Percentiles rank a stretch among this genome's conserved stretches.
phyloP scores from a whole-genome alignment of 1,284 basidiomycete species.

The Fomitopsis betulina region DNA sequence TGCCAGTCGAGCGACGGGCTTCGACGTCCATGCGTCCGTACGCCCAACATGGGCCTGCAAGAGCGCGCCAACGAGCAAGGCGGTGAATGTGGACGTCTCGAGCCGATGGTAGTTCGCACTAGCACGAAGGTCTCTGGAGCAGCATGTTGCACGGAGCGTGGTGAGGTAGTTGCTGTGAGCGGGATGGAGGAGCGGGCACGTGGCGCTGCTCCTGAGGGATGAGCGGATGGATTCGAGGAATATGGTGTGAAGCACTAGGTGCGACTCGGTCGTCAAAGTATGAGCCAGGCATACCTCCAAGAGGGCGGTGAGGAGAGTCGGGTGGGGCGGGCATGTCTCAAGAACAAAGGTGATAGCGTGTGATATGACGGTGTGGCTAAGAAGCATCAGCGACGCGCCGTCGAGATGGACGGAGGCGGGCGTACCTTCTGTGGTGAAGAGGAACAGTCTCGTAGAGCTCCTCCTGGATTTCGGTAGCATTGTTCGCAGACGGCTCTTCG shows the following conservation, averaged over 20 bases:
- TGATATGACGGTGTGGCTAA: slow-evolving; percentile 42
- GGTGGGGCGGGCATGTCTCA: slow-evolving; percentile 37
- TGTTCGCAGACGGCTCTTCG: slow-evolving; percentile 21
- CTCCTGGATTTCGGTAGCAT: slow-evolving; percentile 31
- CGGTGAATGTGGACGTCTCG: slow-evolving; percentile 20
- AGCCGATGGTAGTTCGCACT: slow-evolving; percentile 9
- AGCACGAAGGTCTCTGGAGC: slow-evolving; percentile 1
- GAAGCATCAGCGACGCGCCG: not conserved
- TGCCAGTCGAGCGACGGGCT: slow-evolving; percentile 32
- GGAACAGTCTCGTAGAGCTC: slow-evolving; percentile 49
- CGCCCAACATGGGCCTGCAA: slow-evolving; percentile 7
- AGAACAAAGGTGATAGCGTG: slow-evolving; percentile 48
- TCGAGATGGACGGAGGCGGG: not conserved
- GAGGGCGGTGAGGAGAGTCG: slow-evolving; percentile 41
- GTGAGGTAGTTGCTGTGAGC: slow-evolving; percentile 38
- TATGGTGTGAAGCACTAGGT: slow-evolving; percentile 33
- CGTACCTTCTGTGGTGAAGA: slow-evolving; percentile 42
- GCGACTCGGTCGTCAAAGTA: slow-evolving; percentile 38
- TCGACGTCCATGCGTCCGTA: slow-evolving; percentile 35
- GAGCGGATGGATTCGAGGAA: slow-evolving; percentile 31
- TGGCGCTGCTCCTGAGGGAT: slow-evolving; percentile 12
- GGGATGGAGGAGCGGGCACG: slow-evolving; percentile 26
- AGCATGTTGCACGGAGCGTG: slow-evolving; percentile 33
- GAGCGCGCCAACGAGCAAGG: slow-evolving; percentile 16
- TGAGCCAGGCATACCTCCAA: slow-evolving; percentile 43